These are phyloP conservation scores for Sporisorium exsertum DNA, from an alignment of 1,284 basidiomycete genomes.

Conservation along the genomic window DNA sequence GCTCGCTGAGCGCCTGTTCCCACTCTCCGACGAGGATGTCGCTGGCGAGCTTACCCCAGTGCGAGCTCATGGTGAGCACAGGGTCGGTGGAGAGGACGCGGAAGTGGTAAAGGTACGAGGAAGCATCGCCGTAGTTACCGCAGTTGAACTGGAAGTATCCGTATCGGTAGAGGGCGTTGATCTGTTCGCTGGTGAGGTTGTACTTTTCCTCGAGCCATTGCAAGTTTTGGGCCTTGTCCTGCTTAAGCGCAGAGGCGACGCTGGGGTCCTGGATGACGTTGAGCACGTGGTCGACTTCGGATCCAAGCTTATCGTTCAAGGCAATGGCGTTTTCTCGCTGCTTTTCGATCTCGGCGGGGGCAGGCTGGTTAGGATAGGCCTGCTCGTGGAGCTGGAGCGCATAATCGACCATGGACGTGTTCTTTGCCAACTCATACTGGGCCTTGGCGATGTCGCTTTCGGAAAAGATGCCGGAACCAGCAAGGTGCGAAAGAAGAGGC, in stretches of 20 bases:
- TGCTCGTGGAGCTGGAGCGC: conserved; percentile 81
- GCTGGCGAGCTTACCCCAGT: conserved; percentile 97
- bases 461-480: conserved; percentile 77
- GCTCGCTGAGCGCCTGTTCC: conserved; percentile 91
- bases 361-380: conserved; percentile 76
- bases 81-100: conserved; percentile 93
- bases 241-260: conserved; percentile 81
- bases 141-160: conserved; percentile 98
- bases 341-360: conserved; percentile 60
- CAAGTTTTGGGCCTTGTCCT: conserved; percentile 97
- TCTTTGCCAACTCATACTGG: conserved; percentile 96
- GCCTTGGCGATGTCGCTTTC: conserved; percentile 81
- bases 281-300: conserved; percentile 89
- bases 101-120: conserved; percentile 98
- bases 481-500: conserved; percentile 87
- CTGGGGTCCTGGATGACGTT: conserved; percentile 97
- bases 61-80: conserved; percentile 90
- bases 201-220: conserved; percentile 94
- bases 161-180: conserved; percentile 95
- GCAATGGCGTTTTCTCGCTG: conserved; percentile 78
- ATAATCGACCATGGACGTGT: conserved; percentile 72
- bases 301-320: conserved; percentile 84
- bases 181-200: conserved; percentile 92
- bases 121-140: conserved; percentile 94
- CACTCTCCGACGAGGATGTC: conserved; percentile 95